Evolutionary conservation across 371 early-diverging fungal genomes (phyloP).

Genomic region (Mortierella sp.): DNA sequence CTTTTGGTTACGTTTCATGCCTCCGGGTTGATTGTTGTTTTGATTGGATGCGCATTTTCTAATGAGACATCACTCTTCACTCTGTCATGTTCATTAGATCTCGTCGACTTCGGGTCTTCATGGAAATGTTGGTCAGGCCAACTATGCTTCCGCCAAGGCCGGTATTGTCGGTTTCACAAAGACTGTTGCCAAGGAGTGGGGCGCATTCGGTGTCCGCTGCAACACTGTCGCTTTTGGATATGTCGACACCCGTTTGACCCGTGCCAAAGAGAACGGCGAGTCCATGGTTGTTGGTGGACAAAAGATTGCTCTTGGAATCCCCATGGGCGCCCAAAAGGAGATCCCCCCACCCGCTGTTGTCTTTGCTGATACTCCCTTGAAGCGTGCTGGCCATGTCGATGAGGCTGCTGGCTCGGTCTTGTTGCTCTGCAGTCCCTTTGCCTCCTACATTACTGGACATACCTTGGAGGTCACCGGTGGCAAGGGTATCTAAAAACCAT

Average conservation of each 20-base stretch:
- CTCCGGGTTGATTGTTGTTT: neutral
- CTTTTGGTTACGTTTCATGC: no score
- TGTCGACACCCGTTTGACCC: slow-evolving; percentile 79
- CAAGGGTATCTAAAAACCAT: slow-evolving; percentile 69
- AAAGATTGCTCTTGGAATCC: slow-evolving; percentile 79
- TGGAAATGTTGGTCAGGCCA: slow-evolving; percentile 77
- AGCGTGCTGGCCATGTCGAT: slow-evolving; percentile 75
- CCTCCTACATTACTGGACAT: slow-evolving; percentile 75
- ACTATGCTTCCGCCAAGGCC: slow-evolving; percentile 74
- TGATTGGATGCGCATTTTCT: neutral
- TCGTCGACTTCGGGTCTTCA: slow-evolving; percentile 80
- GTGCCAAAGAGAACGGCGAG: slow-evolving; percentile 79
- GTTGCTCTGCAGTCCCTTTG: slow-evolving; percentile 74
- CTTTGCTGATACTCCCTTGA: slow-evolving; percentile 74
- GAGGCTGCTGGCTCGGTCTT: slow-evolving; percentile 78
- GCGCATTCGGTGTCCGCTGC: slow-evolving; percentile 73
- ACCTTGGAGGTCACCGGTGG: slow-evolving; percentile 82
- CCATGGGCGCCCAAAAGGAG: slow-evolving; percentile 64
- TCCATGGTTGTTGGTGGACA: slow-evolving; percentile 75
- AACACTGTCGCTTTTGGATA: slow-evolving; percentile 79
- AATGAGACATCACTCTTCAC: neutral
- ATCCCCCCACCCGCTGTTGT: slow-evolving; percentile 52
- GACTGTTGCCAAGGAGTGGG: slow-evolving; percentile 77
- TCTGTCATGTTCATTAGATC: slow-evolving; percentile 58
- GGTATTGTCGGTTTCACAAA: slow-evolving; percentile 73